phyloP scores from a whole-genome alignment of 768 basidiomycete species.

The Cyclocybe aegerita region DNA sequence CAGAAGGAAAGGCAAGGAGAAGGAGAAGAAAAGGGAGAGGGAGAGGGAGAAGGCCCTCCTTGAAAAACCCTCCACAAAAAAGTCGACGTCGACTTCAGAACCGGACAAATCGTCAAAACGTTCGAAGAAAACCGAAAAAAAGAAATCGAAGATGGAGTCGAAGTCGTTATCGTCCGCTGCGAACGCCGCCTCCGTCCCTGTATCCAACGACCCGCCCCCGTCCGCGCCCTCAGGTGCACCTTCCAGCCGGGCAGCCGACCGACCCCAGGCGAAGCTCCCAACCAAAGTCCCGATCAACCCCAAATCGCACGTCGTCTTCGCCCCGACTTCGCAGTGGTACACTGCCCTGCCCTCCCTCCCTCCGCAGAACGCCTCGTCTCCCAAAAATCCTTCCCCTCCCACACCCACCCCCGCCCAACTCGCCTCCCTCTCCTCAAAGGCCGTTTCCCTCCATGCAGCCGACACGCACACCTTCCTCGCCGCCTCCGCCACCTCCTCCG shows the following conservation, averaged over 20 bases:
- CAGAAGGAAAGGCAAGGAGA: slow-evolving; percentile 7
- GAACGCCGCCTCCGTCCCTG: slow-evolving; percentile 10
- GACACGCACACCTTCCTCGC: slow-evolving; percentile 45
- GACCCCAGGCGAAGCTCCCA: slow-evolving; percentile 17
- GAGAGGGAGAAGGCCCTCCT: neutral
- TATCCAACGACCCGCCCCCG: too few species aligned
- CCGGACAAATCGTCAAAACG: slow-evolving; percentile 8
- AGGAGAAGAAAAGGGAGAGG: slow-evolving; percentile 1
- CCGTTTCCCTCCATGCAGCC: slow-evolving; percentile 44
- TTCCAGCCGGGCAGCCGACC: neutral
- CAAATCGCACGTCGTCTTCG: slow-evolving; percentile 38
- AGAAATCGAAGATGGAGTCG: slow-evolving; percentile 17
- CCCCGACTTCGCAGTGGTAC: slow-evolving; percentile 58
- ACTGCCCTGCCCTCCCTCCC: slow-evolving; percentile 40
- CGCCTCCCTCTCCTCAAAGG: slow-evolving; percentile 44
- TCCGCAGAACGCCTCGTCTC: neutral
- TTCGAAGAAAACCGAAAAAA: neutral
- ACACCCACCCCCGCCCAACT: slow-evolving; percentile 44
- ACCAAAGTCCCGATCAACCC: slow-evolving; percentile 34
- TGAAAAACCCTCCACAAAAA: slow-evolving; percentile 1
- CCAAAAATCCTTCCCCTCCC: slow-evolving; percentile 24
- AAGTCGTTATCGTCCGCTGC: slow-evolving; percentile 8
- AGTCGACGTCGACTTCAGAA: neutral
- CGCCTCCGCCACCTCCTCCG: slow-evolving; percentile 54
- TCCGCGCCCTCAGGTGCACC: neutral